These are phyloP conservation scores for Cyberlindnera xylosilytica DNA, from an alignment of 805 yeast genomes.

Conservation along the genomic window DNA sequence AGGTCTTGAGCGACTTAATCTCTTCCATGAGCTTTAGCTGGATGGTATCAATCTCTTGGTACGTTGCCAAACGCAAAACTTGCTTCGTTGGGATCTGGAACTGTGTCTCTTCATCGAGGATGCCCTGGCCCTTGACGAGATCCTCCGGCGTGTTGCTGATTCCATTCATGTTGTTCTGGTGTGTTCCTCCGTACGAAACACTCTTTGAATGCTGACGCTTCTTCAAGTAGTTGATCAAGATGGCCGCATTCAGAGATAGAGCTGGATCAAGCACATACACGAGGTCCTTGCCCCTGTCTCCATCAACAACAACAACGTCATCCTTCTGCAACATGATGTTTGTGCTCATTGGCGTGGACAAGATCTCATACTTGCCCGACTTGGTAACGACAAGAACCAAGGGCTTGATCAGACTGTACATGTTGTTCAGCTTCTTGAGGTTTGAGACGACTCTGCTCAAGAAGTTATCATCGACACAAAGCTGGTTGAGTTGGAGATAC, in stretches of 20 bases:
- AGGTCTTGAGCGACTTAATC: constrained; percentile 64
- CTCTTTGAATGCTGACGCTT: constrained; percentile 67
- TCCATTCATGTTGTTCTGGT: neutral
- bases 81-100: constrained; percentile 75
- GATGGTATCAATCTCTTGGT: constrained; percentile 61
- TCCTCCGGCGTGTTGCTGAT: constrained; percentile 25
- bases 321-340: constrained; percentile 54
- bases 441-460: constrained; percentile 20
- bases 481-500: constrained; percentile 33
- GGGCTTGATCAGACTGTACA: constrained; percentile 26
- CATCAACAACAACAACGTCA: constrained; percentile 76
- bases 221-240: constrained; percentile 69
- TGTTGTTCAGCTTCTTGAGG: constrained; percentile 29
- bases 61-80: constrained; percentile 71
- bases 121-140: constrained; percentile 23
- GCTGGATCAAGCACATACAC: constrained; percentile 69
- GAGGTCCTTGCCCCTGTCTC: constrained; percentile 80
- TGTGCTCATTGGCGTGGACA: constrained; percentile 63
- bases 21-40: constrained; percentile 68
- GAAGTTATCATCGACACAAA: constrained; percentile 33
- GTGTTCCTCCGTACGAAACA: constrained; percentile 21
- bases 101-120: constrained; percentile 38
- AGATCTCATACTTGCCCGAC: constrained; percentile 65
- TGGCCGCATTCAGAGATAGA: constrained; percentile 60
- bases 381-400: constrained; percentile 51